Evolutionary conservation across 805 yeast species (phyloP).

Genomic region (Clavispora vitiphila): DNA sequence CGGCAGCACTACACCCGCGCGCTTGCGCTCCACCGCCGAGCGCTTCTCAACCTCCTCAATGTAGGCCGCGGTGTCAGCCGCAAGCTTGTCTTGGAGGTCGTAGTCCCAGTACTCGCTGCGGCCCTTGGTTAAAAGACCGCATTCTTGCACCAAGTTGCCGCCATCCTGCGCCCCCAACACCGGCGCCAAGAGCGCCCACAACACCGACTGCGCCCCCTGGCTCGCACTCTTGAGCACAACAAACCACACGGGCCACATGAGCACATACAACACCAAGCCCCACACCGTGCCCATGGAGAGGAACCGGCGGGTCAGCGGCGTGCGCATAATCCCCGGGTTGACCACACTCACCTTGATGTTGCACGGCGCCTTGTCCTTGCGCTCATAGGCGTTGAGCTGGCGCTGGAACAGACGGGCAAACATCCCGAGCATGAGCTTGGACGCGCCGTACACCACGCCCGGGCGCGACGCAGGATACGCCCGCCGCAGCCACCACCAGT

Average conservation of each 20-base stretch:
- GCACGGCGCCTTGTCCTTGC: conserved; percentile 67
- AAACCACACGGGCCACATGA: conserved; percentile 81
- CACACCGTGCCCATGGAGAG: conserved; percentile 68
- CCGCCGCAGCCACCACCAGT: conserved; percentile 54
- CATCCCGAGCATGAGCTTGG: conserved; percentile 71
- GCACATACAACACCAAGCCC: conserved; percentile 54
- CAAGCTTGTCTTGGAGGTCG: conserved; percentile 56
- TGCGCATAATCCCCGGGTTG: conserved; percentile 90
- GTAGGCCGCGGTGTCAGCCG: conserved; percentile 52
- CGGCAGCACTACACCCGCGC: conserved; percentile 5
- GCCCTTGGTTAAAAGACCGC: conserved; percentile 48
- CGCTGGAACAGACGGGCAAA: conserved; percentile 79
- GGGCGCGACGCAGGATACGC: conserved; percentile 61
- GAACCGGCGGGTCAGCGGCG: conserved; percentile 77
- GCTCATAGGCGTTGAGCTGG: conserved; percentile 49
- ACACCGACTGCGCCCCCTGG: conserved; percentile 75
- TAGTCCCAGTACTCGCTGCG: conserved; percentile 62
- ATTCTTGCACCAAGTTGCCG: conserved; percentile 71
- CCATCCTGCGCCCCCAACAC: conserved; percentile 57
- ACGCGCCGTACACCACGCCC: conserved; percentile 73
- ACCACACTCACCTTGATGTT: conserved; percentile 69
- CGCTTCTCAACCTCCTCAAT: conserved; percentile 62
- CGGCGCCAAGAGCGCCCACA: conserved; percentile 70
- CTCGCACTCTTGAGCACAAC: conserved; percentile 67
- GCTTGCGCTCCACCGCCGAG: conserved; percentile 57